A percentile compares a stretch with the other conserved stretches of the same genome.
These are phyloP conservation scores for Sarocladium strictum DNA, from an alignment of 2,329 filamentous ascomycete species.

Conservation along the genomic window DNA sequence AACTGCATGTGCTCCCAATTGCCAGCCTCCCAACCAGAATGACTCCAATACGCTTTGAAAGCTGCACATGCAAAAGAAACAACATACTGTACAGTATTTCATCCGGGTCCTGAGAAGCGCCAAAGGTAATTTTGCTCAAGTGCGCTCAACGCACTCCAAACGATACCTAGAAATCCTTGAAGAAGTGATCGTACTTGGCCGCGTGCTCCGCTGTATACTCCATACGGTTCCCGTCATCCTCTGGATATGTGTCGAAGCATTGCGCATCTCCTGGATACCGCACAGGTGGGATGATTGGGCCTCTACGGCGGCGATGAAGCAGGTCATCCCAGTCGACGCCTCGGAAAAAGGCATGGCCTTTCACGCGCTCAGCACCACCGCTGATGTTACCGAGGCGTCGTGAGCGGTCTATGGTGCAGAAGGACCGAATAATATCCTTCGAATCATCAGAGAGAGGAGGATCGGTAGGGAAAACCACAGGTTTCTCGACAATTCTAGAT, in stretches of 20 bases:
- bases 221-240: conserved; percentile 60
- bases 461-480: conserved; percentile 66
- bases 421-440: conserved; percentile 66
- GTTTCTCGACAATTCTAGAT: conserved; percentile 68
- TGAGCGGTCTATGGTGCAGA: conserved; percentile 75
- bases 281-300: conserved; percentile 71
- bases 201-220: conserved; percentile 64
- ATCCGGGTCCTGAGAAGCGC: no score
- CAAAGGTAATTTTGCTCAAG: no score
- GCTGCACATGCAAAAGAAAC: no score
- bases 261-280: conserved; percentile 67
- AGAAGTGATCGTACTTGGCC: conserved; percentile 63
- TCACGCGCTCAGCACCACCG: conserved; percentile 66
- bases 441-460: conserved; percentile 60
- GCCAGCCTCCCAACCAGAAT: conserved; percentile 14
- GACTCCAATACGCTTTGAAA: not conserved
- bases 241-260: conserved; percentile 80
- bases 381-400: conserved; percentile 73
- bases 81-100: no score
- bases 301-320: conserved; percentile 55
- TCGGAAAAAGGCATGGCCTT: conserved; percentile 69
- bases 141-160: no score
- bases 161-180: conserved; percentile 61
- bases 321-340: conserved; percentile 70
- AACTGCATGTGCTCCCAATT: not conserved